Evolutionary conservation across 306 rosid species (phyloP).

Genomic region (Rosa chinensis): DNA sequence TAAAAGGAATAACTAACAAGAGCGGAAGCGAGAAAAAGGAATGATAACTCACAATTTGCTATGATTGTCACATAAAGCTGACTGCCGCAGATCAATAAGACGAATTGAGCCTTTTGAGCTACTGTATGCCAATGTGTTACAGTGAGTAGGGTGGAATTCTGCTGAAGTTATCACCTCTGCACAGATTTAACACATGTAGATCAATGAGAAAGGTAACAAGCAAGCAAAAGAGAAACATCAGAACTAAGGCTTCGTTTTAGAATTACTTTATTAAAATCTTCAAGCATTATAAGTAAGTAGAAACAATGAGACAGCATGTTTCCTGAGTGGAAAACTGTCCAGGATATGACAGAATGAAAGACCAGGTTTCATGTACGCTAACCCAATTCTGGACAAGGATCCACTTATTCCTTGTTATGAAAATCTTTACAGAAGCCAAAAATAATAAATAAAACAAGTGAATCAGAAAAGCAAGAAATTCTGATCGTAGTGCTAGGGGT

Average conservation of each 20-base stretch:
- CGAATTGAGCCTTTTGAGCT: conserved; percentile 99
- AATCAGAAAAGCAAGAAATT: conserved; percentile 5
- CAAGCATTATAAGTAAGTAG: too few relatives aligned
- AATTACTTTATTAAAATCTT: conserved; percentile 1
- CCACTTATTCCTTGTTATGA: not conserved
- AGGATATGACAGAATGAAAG: conserved; percentile 2
- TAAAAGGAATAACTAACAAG: conserved; percentile 9
- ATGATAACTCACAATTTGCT: conserved; percentile 67
- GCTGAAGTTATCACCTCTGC: conserved; percentile 99
- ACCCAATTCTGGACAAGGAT: not conserved
- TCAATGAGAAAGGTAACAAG: not conserved
- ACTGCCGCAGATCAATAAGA: conserved; percentile 92
- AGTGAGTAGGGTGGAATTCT: conserved; percentile 95
- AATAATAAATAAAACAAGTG: not conserved
- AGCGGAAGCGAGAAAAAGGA: conserved; percentile 6
- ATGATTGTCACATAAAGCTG: conserved; percentile 96
- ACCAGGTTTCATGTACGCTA: not conserved
- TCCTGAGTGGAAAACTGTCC: not conserved
- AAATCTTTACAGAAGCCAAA: not conserved
- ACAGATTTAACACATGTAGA: conserved; percentile 24
- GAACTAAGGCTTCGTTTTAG: not conserved
- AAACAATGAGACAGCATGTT: not conserved
- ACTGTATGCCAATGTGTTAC: conserved; percentile 92
- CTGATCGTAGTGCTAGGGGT: conserved; percentile 16
- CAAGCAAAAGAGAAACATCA: conserved; percentile 5